Percentiles rank a stretch among this genome's conserved stretches.
These are phyloP conservation scores for Didymella lethalis DNA, from an alignment of 2,329 filamentous ascomycete species.

Conservation along the genomic window DNA sequence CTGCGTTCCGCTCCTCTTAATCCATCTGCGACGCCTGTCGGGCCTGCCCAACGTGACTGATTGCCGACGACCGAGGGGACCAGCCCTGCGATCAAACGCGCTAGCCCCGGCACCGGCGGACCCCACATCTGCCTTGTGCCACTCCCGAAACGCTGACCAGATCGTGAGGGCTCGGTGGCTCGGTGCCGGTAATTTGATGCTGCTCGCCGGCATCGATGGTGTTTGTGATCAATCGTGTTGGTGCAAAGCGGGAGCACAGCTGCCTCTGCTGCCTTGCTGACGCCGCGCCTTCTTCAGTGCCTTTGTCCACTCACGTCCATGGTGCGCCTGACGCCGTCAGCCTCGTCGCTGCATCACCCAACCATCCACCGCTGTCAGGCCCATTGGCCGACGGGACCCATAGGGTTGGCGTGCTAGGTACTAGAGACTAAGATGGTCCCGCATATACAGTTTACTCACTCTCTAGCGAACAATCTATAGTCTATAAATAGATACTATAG, in stretches of 20 bases:
- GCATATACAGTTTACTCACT: too few species aligned
- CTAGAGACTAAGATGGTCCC: too few species aligned
- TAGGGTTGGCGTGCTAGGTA: too few species aligned
- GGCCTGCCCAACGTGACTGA: constrained; percentile 37
- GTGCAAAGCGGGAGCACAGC: not conserved
- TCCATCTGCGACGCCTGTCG: constrained; percentile 26
- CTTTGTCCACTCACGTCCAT: not conserved
- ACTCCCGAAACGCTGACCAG: constrained; percentile 6
- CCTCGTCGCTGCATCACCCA: not conserved
- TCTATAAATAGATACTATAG: too few species aligned
- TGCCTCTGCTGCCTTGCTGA: not conserved
- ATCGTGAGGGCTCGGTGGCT: not conserved
- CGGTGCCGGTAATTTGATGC: constrained; percentile 1
- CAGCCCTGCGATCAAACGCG: not conserved
- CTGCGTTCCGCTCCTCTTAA: constrained; percentile 13
- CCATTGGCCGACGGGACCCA: too few species aligned
- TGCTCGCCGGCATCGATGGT: not conserved
- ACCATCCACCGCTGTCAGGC: too few species aligned
- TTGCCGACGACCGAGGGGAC: constrained; percentile 39
- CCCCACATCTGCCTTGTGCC: constrained; percentile 27
- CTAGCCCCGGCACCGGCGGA: constrained; percentile 18
- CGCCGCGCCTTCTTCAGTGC: not conserved
- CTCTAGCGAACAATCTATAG: too few species aligned
- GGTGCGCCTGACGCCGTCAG: not conserved
- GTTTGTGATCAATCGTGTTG: not conserved